Evolutionary conservation across 169 alveolate species (phyloP), one percentile per base, ranked within the genome.

Genomic region (Plasmodium gaboni): DNA sequence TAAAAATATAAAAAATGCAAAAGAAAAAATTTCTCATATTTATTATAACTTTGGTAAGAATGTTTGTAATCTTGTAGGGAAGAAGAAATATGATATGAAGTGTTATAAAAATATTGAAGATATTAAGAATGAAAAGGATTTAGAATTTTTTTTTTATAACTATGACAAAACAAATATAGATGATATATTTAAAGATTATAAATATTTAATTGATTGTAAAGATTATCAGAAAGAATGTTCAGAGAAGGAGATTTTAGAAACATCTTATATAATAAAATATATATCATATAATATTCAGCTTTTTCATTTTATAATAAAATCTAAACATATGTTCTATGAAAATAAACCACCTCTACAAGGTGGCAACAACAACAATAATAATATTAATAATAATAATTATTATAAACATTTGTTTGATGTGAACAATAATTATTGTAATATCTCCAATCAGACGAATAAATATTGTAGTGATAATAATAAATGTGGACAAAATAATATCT

Each of bases 201-300:
- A 24, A 8, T 17, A 51, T 32, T 72, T 61, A 83, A 68, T 72
- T 26, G 42, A 72, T 69, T 60, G 85, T 44, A 51, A 38, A 9
- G 22, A 15, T 17, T 48, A 68, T 28, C 68, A 26, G 24, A 55
- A 26, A 6, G 69, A 53, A 53, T 83, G 78, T 38, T 26, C 72
- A 10, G 17, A n/a, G 48, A 59, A 26, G 12, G 91, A 83, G 50
- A 72, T 83, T 50, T 26, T 42, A 6, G 91, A 68, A 63, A 68
- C 73, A 24, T 9, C 32, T 9, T 55, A 53, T 5, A 83, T 83
- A 53, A 12, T 55, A 10, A 83, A 63, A 24, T 83, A 83, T 60
- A 38, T 68, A 51, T 19, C 72, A 48, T 59, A 55, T 19, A 28
- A 26, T 2, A 15, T 61, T 12, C 22, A 71, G n/a, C 17, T 83